phyloP scores from a whole-genome alignment of 805 yeast genomes.

The Saccharomycopsis babjevae region DNA sequence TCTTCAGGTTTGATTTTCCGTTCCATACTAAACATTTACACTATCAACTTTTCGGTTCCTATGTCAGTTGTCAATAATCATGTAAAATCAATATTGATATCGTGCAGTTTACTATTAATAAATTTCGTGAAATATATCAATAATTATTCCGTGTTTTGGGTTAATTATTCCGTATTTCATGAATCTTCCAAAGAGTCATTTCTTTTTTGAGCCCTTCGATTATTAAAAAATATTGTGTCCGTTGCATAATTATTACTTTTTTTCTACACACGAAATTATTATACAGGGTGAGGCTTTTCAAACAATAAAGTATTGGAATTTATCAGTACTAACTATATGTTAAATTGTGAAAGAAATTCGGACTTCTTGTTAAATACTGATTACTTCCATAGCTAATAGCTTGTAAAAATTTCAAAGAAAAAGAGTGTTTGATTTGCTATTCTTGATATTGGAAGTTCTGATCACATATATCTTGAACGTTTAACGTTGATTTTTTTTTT shows the following conservation, averaged over 20 bases:
- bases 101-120: not conserved
- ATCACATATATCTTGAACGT: no score
- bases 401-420: no score
- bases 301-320: no score
- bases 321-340: no score
- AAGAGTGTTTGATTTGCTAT: no score
- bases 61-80: not conserved
- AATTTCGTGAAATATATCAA: not conserved
- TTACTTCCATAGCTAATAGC: no score
- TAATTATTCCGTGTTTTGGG: not conserved
- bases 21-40: not conserved
- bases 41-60: not conserved
- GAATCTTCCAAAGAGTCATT: not conserved
- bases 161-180: not conserved
- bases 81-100: not conserved
- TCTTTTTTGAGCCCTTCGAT: not conserved
- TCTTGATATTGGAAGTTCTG: no score
- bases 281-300: no score
- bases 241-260: not conserved
- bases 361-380: no score
- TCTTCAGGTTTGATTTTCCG: not conserved
- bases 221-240: not conserved
- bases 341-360: no score
- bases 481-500: no score
- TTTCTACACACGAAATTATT: not conserved